These are phyloP conservation scores for Amphicarpaea edgeworthii DNA, from an alignment of 306 rosid species.

Conservation along the genomic window DNA sequence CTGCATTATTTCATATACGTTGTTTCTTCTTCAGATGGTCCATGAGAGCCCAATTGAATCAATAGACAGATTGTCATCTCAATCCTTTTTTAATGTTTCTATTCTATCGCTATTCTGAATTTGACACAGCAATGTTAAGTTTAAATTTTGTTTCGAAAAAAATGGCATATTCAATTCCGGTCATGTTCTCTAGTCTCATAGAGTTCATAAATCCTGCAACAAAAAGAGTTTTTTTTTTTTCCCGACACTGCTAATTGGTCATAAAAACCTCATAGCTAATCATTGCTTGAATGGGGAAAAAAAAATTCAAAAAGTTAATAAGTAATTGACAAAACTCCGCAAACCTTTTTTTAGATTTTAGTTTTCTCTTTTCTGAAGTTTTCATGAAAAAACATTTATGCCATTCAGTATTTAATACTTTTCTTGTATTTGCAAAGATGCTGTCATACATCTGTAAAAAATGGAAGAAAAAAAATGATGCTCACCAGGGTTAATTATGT, in stretches of 20 bases:
- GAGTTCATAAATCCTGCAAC: background rate
- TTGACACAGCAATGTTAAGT: background rate
- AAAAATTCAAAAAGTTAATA: too few relatives aligned
- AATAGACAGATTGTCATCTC: conserved; percentile 11
- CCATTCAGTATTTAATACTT: background rate
- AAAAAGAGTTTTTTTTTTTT: background rate
- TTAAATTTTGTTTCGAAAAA: background rate
- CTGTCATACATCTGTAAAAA: too few relatives aligned
- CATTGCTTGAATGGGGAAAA: background rate
- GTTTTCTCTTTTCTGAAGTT: background rate
- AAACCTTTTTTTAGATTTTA: background rate
- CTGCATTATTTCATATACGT: background rate
- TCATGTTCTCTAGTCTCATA: background rate
- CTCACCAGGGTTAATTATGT: too few relatives aligned
- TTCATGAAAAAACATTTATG: background rate
- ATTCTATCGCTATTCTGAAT: conserved; percentile 10
- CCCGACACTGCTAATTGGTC: background rate
- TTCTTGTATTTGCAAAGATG: background rate
- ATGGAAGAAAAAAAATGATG: too few relatives aligned
- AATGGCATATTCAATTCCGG: background rate
- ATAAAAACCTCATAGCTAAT: background rate
- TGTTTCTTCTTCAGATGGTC: conserved; percentile 29
- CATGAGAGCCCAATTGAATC: conserved; percentile 44
- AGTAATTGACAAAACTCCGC: background rate
- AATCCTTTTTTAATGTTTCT: conserved; percentile 9